Base-by-base conservation (phyloP, 306 rosid genomes). In the Cotoneaster glaucophyllus region DNA sequence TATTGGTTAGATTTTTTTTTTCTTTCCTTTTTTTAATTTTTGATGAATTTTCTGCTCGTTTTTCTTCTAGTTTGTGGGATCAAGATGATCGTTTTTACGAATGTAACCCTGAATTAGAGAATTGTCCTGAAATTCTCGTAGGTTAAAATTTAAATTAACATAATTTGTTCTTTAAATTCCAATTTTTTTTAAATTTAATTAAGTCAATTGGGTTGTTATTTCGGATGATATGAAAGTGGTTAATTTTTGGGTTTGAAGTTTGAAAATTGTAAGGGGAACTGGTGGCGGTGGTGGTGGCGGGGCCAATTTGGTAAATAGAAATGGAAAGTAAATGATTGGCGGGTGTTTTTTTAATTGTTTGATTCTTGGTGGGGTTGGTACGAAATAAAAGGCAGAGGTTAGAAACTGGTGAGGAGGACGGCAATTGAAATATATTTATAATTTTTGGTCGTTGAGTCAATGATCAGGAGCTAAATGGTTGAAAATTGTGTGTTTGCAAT, bases 261-360 rank as follows among this genome's bases (percentile, higher is more conserved):
- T 21, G 34, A 26, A 25, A 50, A 17, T 19, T 18, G 80, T 56
- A 53, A 67, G 54, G 63, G 77, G 52, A 58, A 6, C 0, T 24
- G 77, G 78, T 75, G 37, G 34, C 34, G 9, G 41, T 37, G 41
- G 39, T 2, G 1, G 21, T 15, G 54, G 21, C 6, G 54, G 84
- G 81, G 53, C 75, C 84, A 21, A 26, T 22, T 76, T n/a, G 26
- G 68, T 41, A 73, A 24, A 24, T 8, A 5, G n/a, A 67, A 62
- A 64, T 59, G 54, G 70, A 24, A 43, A 39, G 53, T 22, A 85
- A 90, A 84, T 80, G 90, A 78, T 85, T 80, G 82, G 87, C 73
- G 82, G 75, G 80, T 76, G 75, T 80, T 74, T 62, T 79, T 67
- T 22, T 32, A 58, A 28, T 5, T 59, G 34, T 21, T 39, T 26